These are phyloP conservation scores for Lodderomyces orthopsilosis DNA, from an alignment of 1,139 yeast species.

Conservation along the genomic window DNA sequence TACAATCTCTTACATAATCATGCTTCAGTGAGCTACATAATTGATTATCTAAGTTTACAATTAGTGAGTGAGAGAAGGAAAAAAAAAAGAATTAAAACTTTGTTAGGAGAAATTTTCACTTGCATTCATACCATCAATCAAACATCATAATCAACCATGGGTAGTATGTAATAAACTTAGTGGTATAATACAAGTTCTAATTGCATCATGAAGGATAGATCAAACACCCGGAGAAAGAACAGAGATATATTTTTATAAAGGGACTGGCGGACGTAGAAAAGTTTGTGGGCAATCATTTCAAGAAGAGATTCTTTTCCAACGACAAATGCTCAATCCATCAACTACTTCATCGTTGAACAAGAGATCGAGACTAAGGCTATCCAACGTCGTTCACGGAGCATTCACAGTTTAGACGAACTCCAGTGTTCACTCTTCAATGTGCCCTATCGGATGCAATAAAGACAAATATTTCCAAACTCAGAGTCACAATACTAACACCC, in stretches of 20 bases:
- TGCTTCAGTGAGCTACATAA: neutral
- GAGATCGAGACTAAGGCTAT: no score
- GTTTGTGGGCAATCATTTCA: no score
- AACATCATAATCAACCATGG: slow-evolving; percentile 50
- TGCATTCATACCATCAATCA: slow-evolving; percentile 3
- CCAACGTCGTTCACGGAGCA: no score
- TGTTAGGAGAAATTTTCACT: slow-evolving; percentile 12
- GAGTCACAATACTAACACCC: slow-evolving; percentile 10
- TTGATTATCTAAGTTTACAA: neutral
- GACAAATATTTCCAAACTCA: neutral
- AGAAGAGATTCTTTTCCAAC: no score
- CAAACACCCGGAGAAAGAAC: neutral
- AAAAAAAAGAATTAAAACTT: slow-evolving; percentile 10
- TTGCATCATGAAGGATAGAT: neutral
- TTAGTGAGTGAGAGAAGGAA: slow-evolving; percentile 3
- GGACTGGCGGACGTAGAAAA: no score
- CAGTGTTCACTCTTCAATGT: no score
- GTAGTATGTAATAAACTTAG: slow-evolving; percentile 49
- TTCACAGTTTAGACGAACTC: neutral
- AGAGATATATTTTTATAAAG: neutral
- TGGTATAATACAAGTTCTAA: neutral
- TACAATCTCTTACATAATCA: neutral
- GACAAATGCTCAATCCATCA: neutral
- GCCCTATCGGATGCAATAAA: neutral
- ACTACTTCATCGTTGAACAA: no score